phyloP scores from a whole-genome alignment of 345 rosid genomes.

The Gossypium australe region DNA sequence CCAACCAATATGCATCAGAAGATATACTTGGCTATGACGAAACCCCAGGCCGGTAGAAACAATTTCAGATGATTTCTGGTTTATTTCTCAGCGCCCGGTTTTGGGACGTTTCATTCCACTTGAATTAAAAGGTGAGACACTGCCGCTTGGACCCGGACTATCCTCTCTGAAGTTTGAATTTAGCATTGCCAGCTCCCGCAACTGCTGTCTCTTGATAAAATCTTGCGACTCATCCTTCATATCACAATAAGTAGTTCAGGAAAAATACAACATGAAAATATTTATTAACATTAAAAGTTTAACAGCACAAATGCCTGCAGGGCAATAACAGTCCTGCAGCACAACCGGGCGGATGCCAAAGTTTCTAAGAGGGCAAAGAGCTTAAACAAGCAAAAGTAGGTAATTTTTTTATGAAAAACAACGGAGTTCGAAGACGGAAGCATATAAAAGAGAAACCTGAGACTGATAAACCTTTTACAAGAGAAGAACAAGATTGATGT shows the following conservation, averaged over 20 bases:
- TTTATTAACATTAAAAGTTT: neutral
- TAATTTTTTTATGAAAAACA: neutral
- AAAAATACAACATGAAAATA: neutral
- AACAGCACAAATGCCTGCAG: neutral
- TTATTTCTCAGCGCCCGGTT: constrained; percentile 58
- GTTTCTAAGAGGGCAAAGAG: neutral
- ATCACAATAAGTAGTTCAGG: neutral
- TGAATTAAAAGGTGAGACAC: constrained; percentile 90
- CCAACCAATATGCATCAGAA: constrained; percentile 30
- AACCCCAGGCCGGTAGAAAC: constrained; percentile 14
- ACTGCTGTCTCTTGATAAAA: constrained; percentile 87
- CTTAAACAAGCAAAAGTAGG: neutral
- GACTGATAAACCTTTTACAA: neutral
- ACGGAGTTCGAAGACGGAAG: neutral
- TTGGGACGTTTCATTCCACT: constrained; percentile 97
- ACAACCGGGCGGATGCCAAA: too few relatives aligned
- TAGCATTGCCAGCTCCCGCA: constrained; percentile 84
- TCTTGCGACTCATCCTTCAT: constrained; percentile 95
- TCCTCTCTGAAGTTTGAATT: constrained; percentile 94
- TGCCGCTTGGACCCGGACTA: constrained; percentile 94
- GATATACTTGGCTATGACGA: constrained; percentile 24
- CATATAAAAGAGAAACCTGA: neutral
- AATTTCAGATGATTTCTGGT: constrained; percentile 4
- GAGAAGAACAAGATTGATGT: constrained; percentile 14
- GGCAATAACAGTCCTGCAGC: neutral